Evolutionary conservation across 2,329 filamentous ascomycete species (phyloP), one percentile per base, ranked within the genome.

Genomic region (Pseudogymnoascus sp.): DNA sequence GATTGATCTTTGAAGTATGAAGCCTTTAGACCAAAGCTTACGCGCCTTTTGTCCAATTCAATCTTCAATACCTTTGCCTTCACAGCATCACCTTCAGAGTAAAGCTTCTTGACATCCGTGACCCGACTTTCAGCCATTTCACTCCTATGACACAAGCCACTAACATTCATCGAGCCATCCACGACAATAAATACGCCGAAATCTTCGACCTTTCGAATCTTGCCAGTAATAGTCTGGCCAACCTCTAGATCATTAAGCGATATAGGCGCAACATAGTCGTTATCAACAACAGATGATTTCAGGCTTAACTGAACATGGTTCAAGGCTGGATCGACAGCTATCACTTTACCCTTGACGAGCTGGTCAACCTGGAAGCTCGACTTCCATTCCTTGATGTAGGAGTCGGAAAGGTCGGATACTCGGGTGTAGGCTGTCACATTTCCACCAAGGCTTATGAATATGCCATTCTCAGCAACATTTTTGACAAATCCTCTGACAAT

Each of bases 341-440:
- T 83, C 63, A 99, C 80, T 65, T 93, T 90, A 59, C 91, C 94
- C 74, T 88, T 91, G 60, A 99, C 91, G 5, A 99, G 80, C 74
- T 97, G 91, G 69, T 96, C 91, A 57, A 93, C 77, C 68, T 94
- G 86, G 75, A 93, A 97, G 47, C 87, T 80, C 36, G 89, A 84
- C 76, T 96, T 95, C 94, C 94, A 99, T 64, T 97, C 90, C 74
- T 97, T 97, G 68, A 99, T 77, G 72, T 87, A 99, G 6, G 84
- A 82, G 72, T 99, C 94, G 0, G 92, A 96, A 12, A 99, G 80
- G 72, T 97, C 92, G 8, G 88, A 84, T 60, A 97, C 87, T 67
- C 90, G 88, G 57, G 96, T 89, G 69, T 92, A 88, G 0, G 87
- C 92, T 58, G 89, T 89, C 15, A 96, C 81, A 64, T 88, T 85